phyloP scores from a whole-genome alignment of 768 basidiomycete genomes.

The Suillus lakei region DNA sequence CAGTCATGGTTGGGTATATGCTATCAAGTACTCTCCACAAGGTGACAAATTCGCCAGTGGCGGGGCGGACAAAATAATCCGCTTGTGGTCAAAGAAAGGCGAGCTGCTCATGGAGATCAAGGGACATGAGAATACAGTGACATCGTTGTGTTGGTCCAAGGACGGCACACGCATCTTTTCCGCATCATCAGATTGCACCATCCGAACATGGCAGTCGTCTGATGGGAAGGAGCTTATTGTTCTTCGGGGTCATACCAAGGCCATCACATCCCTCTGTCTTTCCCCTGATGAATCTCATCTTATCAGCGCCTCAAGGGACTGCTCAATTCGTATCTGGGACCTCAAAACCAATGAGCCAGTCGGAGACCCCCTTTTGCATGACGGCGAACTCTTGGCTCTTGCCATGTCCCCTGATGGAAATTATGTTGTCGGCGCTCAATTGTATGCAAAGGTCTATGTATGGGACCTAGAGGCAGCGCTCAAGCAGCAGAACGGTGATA shows the following conservation, averaged over 20 bases:
- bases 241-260: neutral
- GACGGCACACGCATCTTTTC: neutral
- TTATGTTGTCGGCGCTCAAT: neutral
- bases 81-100: conserved; percentile 2
- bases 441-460: conserved; percentile 2
- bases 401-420: neutral
- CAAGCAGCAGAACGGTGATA: neutral
- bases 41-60: neutral
- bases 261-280: neutral
- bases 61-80: neutral
- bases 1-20: neutral
- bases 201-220: neutral
- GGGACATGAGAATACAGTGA: neutral
- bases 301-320: conserved; percentile 1
- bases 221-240: neutral
- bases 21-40: neutral
- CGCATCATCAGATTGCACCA: neutral
- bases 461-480: neutral
- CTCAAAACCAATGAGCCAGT: neutral
- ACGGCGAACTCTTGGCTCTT: neutral
- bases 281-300: neutral
- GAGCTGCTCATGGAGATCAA: neutral
- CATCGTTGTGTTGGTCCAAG: neutral
- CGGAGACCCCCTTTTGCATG: conserved; percentile 1
- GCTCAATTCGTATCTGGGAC: neutral